Evolutionary conservation across 2,329 filamentous ascomycete genomes (phyloP).

Genomic region (Pseudodiploospora longispora): DNA sequence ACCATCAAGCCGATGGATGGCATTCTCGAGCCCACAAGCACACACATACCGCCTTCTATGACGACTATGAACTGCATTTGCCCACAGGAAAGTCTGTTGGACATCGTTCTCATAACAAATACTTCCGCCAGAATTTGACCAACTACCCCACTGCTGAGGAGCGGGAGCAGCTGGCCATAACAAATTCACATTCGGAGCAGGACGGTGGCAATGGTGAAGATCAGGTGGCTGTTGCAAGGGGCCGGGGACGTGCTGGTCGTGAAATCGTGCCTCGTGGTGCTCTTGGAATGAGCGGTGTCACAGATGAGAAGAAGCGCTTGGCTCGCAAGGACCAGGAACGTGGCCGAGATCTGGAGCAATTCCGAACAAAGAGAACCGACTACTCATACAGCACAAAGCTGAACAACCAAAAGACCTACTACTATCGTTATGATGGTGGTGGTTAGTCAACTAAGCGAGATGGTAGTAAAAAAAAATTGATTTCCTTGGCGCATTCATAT

Average conservation of each 20-base stretch:
- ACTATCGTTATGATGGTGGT: conserved; percentile 40
- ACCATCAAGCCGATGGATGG: conserved; percentile 68
- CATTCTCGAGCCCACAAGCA: conserved; percentile 76
- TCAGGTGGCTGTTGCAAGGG: conserved; percentile 25
- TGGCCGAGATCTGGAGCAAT: conserved; percentile 56
- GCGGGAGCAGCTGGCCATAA: conserved; percentile 59
- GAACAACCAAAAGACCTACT: conserved; percentile 64
- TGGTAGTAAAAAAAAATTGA: not conserved
- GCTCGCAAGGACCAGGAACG: conserved; percentile 60
- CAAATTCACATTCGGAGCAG: conserved; percentile 27
- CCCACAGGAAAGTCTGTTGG: conserved; percentile 84
- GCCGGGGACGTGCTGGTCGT: conserved; percentile 33
- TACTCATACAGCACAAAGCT: conserved; percentile 63
- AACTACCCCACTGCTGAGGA: conserved; percentile 75
- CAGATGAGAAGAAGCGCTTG: conserved; percentile 64
- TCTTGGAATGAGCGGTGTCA: conserved; percentile 70
- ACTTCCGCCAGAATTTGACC: conserved; percentile 88
- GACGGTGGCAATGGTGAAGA: conserved; percentile 26
- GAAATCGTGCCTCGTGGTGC: conserved; percentile 60
- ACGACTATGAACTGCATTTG: conserved; percentile 89
- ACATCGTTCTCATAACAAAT: conserved; percentile 77
- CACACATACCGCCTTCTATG: conserved; percentile 70
- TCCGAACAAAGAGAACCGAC: conserved; percentile 54
- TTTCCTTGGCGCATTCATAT: too few relatives aligned
- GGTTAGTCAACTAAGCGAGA: conserved; percentile 23